A percentile compares a stretch with the other conserved stretches of the same genome.
Evolutionary conservation across 768 basidiomycete species (phyloP).

Genomic region (Lactarius sp.): DNA sequence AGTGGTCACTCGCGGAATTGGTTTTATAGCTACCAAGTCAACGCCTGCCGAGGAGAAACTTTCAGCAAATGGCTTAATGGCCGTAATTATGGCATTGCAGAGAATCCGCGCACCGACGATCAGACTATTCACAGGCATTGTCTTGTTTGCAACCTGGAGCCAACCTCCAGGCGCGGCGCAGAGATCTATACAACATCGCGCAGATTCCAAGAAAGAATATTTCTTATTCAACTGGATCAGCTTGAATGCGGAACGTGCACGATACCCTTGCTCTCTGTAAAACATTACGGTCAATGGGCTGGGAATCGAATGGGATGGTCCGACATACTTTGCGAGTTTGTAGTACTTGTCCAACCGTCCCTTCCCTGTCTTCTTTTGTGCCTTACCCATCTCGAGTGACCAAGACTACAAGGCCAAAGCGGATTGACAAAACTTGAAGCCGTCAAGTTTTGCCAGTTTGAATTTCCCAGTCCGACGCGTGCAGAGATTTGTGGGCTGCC

Average conservation of each 20-base stretch:
- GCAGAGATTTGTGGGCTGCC: not conserved
- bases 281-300: not conserved
- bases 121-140: constrained; percentile 89
- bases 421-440: not conserved
- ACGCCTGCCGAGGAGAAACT: constrained; percentile 52
- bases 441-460: not conserved
- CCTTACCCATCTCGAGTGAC: constrained; percentile 33
- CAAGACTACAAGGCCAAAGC: not conserved
- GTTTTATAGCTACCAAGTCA: constrained; percentile 93
- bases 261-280: constrained; percentile 93
- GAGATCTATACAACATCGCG: constrained; percentile 92
- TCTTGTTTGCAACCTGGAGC: constrained; percentile 97
- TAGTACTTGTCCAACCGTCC: constrained; percentile 97
- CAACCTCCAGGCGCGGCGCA: constrained; percentile 99
- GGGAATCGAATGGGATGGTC: constrained; percentile 13
- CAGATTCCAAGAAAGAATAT: constrained; percentile 84
- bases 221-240: constrained; percentile 98
- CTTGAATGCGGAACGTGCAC: constrained; percentile 99
- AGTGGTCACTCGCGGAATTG: constrained; percentile 88
- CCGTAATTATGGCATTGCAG: not conserved
- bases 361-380: constrained; percentile 95
- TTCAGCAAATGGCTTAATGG: constrained; percentile 1
- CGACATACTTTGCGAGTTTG: constrained; percentile 78
- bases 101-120: constrained; percentile 66
- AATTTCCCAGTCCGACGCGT: not conserved